Evolutionary conservation across 768 basidiomycete species (phyloP).

Genomic region (Kwoniella dejecticola): DNA sequence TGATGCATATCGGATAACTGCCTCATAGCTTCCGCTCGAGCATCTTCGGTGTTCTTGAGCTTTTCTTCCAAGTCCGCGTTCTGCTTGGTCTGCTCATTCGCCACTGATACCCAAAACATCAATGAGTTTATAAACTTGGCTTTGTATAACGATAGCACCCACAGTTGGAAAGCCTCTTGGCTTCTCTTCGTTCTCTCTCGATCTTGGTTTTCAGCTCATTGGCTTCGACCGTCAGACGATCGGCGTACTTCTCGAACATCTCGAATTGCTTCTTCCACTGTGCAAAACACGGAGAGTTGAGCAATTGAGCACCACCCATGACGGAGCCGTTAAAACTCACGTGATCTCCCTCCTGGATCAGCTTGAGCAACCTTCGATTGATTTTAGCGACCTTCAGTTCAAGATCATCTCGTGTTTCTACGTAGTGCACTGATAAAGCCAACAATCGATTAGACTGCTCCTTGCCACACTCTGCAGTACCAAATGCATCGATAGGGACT

Average conservation of each 20-base stretch:
- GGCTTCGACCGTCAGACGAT: constrained; percentile 74
- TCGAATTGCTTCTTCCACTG: constrained; percentile 89
- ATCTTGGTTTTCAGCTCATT: constrained; percentile 81
- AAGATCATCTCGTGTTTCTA: constrained; percentile 88
- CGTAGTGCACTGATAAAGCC: constrained; percentile 73
- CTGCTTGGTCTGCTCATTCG: constrained; percentile 29
- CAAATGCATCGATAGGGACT: too few species aligned
- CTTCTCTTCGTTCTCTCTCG: constrained; percentile 86
- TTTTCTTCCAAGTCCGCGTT: constrained; percentile 53
- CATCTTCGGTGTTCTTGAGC: constrained; percentile 75
- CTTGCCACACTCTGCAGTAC: too few species aligned
- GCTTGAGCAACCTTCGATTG: constrained; percentile 38
- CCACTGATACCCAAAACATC: constrained; percentile 8
- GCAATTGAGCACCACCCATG: too few species aligned
- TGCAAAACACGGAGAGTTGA: background rate
- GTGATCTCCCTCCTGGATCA: constrained; percentile 45
- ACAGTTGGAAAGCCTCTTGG: constrained; percentile 68
- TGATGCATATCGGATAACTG: constrained; percentile 82
- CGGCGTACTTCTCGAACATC: constrained; percentile 90
- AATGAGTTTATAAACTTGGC: background rate
- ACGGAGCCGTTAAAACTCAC: too few species aligned
- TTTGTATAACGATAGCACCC: constrained; percentile 54
- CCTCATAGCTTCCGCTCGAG: constrained; percentile 74
- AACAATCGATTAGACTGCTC: too few species aligned
- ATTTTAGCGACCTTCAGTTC: constrained; percentile 67